These are phyloP conservation scores for Cryomyces antarcticus DNA, from an alignment of 495 filamentous ascomycete genomes.

Conservation along the genomic window DNA sequence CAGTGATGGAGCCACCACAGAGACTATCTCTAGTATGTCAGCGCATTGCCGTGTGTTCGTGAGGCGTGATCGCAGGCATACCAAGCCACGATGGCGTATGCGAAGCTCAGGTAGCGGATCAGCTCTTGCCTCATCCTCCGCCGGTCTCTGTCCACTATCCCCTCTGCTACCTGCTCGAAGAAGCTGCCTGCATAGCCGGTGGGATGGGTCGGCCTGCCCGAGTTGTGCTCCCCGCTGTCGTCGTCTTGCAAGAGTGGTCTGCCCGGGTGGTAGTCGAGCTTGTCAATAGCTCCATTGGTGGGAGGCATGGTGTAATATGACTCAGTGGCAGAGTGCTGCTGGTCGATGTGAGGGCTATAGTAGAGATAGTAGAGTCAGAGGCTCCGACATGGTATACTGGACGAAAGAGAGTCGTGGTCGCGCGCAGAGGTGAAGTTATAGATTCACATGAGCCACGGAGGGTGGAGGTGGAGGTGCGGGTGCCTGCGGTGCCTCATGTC, in stretches of 20 bases:
- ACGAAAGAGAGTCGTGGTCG: too few relatives aligned
- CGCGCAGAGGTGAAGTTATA: too few relatives aligned
- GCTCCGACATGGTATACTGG: too few relatives aligned
- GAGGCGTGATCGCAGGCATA: constrained; percentile 5
- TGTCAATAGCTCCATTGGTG: constrained; percentile 24
- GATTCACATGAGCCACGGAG: too few relatives aligned
- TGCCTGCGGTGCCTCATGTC: too few relatives aligned
- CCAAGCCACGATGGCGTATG: constrained; percentile 40
- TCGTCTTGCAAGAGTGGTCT: constrained; percentile 23
- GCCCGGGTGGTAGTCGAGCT: constrained; percentile 39
- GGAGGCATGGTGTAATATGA: constrained; percentile 8
- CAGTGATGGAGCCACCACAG: constrained; percentile 65
- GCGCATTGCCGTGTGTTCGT: neutral
- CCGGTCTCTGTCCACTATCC: constrained; percentile 36
- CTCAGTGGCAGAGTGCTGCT: too few relatives aligned
- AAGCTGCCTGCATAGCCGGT: constrained; percentile 33
- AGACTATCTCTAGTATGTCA: constrained; percentile 24
- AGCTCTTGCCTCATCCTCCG: constrained; percentile 28
- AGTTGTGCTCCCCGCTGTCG: constrained; percentile 4
- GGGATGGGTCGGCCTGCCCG: constrained; percentile 7
- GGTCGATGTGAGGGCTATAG: too few relatives aligned
- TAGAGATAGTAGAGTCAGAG: too few relatives aligned
- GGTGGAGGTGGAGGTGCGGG: too few relatives aligned
- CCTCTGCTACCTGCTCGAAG: constrained; percentile 38
- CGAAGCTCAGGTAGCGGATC: constrained; percentile 33